These are phyloP conservation scores for Maudiozyma turicensis DNA, from an alignment of 805 yeast species.

Conservation along the genomic window DNA sequence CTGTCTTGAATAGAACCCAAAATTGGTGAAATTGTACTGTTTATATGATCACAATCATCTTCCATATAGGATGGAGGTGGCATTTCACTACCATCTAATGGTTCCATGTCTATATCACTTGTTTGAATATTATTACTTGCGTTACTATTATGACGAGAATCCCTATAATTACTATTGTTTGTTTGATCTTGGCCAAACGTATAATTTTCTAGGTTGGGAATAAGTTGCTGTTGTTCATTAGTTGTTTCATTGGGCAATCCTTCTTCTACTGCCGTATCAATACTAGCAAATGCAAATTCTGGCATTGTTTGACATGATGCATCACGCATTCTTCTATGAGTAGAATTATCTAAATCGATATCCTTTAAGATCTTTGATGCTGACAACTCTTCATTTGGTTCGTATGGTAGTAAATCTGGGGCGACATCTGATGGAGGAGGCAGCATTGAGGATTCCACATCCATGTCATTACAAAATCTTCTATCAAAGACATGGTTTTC, in stretches of 20 bases:
- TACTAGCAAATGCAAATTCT: neutral
- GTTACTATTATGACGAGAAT: neutral
- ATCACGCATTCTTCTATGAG: neutral
- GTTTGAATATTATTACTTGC: neutral
- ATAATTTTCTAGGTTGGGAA: neutral
- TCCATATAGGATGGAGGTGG: neutral
- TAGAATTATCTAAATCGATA: neutral
- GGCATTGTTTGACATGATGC: slow-evolving; percentile 2
- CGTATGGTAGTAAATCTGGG: neutral
- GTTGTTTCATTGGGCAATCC: neutral
- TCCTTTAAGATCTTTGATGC: neutral
- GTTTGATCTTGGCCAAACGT: neutral
- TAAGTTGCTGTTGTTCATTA: neutral
- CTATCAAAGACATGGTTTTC: slow-evolving; percentile 61
- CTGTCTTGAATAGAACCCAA: neutral
- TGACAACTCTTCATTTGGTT: neutral
- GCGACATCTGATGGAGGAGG: neutral
- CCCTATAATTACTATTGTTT: neutral
- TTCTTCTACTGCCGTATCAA: neutral
- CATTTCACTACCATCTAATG: neutral
- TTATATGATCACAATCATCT: neutral
- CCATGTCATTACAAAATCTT: neutral
- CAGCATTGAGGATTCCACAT: slow-evolving; percentile 2
- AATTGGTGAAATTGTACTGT: neutral
- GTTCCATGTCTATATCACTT: neutral